phyloP scores from a whole-genome alignment of 129 eudicot species.

The Tagetes erecta region DNA sequence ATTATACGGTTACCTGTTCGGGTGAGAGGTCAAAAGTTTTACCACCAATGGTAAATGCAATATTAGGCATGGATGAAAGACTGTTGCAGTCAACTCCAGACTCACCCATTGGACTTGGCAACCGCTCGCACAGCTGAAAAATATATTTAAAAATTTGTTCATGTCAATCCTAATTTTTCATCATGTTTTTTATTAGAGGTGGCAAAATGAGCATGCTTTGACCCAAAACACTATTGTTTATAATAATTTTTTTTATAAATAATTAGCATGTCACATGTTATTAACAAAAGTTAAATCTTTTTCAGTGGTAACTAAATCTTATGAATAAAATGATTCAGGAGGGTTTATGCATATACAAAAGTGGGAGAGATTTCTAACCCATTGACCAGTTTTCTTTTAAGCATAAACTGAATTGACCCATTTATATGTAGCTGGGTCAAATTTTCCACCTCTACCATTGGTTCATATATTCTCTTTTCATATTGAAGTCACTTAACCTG shows the following conservation, averaged over 20 bases:
- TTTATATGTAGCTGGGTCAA: not conserved
- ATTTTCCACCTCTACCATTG: not conserved
- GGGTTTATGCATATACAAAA: not conserved
- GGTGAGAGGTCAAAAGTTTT: conserved; percentile 36
- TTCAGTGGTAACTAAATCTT: not conserved
- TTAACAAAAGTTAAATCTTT: not conserved
- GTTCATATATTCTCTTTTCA: not conserved
- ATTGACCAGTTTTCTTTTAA: not conserved
- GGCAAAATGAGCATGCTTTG: conserved; percentile 5
- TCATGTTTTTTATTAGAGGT: not conserved
- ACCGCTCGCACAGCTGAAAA: conserved; percentile 37
- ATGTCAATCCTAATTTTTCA: not conserved
- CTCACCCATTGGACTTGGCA: conserved; percentile 49
- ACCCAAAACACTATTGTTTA: not conserved
- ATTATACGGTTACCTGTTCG: conserved; percentile 32
- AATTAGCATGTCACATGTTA: not conserved
- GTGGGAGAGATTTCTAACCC: not conserved
- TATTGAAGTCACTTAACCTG: conserved; percentile 29
- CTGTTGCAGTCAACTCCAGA: conserved; percentile 40
- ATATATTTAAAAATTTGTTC: not conserved
- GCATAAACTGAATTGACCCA: not conserved
- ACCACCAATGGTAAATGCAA: conserved; percentile 44
- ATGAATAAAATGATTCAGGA: not conserved
- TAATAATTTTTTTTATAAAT: not conserved
- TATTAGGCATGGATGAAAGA: conserved; percentile 39